Evolutionary conservation across 2,329 filamentous ascomycete species (phyloP).

Genomic region (Alternaria sp.): DNA sequence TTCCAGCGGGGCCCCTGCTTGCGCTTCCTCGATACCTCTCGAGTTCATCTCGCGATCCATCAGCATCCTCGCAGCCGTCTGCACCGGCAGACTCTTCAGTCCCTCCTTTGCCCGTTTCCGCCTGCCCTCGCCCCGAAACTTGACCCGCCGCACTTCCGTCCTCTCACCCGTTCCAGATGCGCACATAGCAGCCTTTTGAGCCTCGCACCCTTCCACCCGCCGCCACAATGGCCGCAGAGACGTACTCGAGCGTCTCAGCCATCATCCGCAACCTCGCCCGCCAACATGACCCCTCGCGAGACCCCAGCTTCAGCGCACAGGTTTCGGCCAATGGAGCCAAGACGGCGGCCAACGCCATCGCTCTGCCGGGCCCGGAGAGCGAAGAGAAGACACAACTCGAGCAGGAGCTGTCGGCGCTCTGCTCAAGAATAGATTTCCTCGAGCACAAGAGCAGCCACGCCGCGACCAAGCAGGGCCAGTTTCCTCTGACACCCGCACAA

Average conservation of each 20-base stretch:
- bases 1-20: constrained; percentile 8
- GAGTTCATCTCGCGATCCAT: constrained; percentile 7
- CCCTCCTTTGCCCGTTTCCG: not conserved
- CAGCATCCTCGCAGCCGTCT: not conserved
- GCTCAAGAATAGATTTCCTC: constrained; percentile 78
- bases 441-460: constrained; percentile 78
- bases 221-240: constrained; percentile 44
- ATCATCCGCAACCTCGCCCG: constrained; percentile 58
- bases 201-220: constrained; percentile 26
- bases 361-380: constrained; percentile 77
- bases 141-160: constrained; percentile 20
- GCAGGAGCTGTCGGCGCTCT: constrained; percentile 79
- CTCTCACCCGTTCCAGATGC: constrained; percentile 37
- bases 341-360: constrained; percentile 61
- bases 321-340: constrained; percentile 43
- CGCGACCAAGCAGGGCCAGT: constrained; percentile 62
- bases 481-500: constrained; percentile 76
- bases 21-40: constrained; percentile 4
- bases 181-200: constrained; percentile 40
- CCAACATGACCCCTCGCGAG: constrained; percentile 51
- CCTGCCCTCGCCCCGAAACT: constrained; percentile 2
- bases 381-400: constrained; percentile 80
- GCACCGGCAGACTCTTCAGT: not conserved
- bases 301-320: constrained; percentile 53
- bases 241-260: constrained; percentile 45